Conservation (phyloP, 2,329 filamentous ascomycete species). For the Neonectria hederae region DNA sequence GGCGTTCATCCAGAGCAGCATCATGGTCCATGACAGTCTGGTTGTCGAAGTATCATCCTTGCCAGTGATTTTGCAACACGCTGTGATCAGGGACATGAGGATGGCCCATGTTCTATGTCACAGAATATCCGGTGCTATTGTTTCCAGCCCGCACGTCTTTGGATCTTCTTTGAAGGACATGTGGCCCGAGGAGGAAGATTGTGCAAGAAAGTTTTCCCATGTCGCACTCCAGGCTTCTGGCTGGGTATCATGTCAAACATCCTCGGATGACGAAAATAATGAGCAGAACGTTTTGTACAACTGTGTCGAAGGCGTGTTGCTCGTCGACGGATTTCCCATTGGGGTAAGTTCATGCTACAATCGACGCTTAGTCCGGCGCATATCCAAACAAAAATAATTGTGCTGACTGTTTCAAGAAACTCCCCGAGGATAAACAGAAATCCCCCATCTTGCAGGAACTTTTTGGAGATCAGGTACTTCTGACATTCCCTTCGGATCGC, state of each 20-base stretch:
- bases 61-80: conserved; percentile 26
- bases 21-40: conserved; percentile 39
- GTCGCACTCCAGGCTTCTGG: background rate
- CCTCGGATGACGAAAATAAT: conserved; percentile 6
- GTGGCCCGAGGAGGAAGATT: conserved; percentile 34
- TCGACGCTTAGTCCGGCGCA: background rate
- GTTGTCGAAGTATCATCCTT: conserved; percentile 36
- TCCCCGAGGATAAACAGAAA: conserved; percentile 61
- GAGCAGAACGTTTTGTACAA: conserved; percentile 47
- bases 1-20: conserved; percentile 36
- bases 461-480: conserved; percentile 63
- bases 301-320: conserved; percentile 36
- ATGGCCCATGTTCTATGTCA: conserved; percentile 30
- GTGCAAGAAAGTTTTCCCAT: conserved; percentile 20
- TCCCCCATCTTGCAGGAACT: conserved; percentile 54
- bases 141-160: conserved; percentile 24
- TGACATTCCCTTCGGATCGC: conserved; percentile 60
- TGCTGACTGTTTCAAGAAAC: conserved; percentile 44
- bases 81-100: conserved; percentile 36
- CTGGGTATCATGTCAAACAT: conserved; percentile 34
- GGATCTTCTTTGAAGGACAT: conserved; percentile 31
- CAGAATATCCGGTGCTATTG: conserved; percentile 22
- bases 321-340: conserved; percentile 48
- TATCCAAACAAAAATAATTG: no score
- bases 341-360: conserved; percentile 30